phyloP scores from a whole-genome alignment of 2,329 filamentous ascomycete species.

The Aureobasidium sp. region DNA sequence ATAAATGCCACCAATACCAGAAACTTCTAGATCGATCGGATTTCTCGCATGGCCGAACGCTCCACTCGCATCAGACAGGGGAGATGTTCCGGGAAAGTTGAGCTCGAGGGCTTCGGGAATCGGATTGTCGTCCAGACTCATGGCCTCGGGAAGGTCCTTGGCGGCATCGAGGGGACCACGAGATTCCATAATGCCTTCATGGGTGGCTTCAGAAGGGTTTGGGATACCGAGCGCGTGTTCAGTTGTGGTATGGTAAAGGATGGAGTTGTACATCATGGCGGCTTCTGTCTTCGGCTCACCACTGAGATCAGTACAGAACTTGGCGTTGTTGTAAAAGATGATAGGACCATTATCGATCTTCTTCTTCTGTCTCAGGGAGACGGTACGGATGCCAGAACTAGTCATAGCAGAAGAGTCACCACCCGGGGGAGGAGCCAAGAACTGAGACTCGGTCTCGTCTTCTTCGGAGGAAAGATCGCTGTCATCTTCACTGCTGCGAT shows the following conservation, averaged over 20 bases:
- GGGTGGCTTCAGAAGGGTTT: not conserved
- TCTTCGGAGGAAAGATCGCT: conserved; percentile 29
- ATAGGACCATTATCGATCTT: conserved; percentile 63
- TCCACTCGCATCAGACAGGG: conserved; percentile 18
- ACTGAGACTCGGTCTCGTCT: conserved; percentile 29
- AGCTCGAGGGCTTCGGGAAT: conserved; percentile 31
- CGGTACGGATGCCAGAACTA: conserved; percentile 41
- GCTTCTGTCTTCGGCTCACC: conserved; percentile 46
- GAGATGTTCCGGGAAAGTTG: conserved; percentile 30
- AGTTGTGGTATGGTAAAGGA: conserved; percentile 27
- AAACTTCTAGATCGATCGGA: conserved; percentile 37
- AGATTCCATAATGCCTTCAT: conserved; percentile 22
- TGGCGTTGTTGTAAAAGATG: conserved; percentile 74
- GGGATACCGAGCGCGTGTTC: conserved; percentile 29
- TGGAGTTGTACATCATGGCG: conserved; percentile 15
- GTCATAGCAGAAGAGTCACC: conserved; percentile 37
- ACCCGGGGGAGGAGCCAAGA: conserved; percentile 20
- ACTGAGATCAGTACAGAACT: conserved; percentile 74
- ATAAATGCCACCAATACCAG: conserved; percentile 55
- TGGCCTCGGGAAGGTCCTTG: conserved; percentile 26
- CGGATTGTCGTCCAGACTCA: conserved; percentile 32
- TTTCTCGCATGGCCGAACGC: conserved; percentile 23
- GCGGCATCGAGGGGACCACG: conserved; percentile 27
- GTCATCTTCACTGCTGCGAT: conserved; percentile 37
- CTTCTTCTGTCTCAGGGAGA: conserved; percentile 37